phyloP scores from a whole-genome alignment of 139 green algal genomes.

The Coccomyxa sp. region DNA sequence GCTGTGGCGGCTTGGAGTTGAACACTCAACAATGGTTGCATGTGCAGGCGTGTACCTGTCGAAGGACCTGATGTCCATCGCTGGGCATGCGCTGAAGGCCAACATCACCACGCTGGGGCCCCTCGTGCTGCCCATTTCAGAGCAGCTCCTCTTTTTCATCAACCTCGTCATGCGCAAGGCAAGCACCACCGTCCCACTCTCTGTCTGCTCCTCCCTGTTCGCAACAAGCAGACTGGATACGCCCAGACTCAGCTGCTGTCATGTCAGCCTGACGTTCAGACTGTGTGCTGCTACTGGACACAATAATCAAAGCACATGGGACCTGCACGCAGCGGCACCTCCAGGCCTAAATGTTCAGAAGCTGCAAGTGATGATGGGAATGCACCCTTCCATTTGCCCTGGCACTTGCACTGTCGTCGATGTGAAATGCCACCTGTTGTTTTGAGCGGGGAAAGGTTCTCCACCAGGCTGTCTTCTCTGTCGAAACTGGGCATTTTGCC shows the following conservation, averaged over 20 bases:
- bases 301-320: not conserved
- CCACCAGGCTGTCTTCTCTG: no score
- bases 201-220: not conserved
- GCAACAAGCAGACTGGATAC: no score
- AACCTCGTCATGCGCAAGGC: constrained; percentile 87
- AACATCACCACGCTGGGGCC: constrained; percentile 97
- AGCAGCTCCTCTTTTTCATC: constrained; percentile 89
- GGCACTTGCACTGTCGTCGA: not conserved
- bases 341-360: no score
- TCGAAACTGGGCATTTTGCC: no score
- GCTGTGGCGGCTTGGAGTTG: not conserved
- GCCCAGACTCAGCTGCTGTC: no score
- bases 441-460: no score
- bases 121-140: constrained; percentile 87
- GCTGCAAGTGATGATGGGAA: not conserved
- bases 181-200: not conserved
- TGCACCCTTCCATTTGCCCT: not conserved
- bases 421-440: not conserved
- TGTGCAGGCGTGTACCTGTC: constrained; percentile 69
- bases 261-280: no score
- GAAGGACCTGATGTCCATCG: constrained; percentile 92
- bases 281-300: not conserved
- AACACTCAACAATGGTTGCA: not conserved
- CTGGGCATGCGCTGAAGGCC: constrained; percentile 74
- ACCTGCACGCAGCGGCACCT: no score